Evolutionary conservation across 2,329 filamentous ascomycete genomes (phyloP), one percentile per base, ranked within the genome.

Genomic region (Albophoma yamanashiensis): DNA sequence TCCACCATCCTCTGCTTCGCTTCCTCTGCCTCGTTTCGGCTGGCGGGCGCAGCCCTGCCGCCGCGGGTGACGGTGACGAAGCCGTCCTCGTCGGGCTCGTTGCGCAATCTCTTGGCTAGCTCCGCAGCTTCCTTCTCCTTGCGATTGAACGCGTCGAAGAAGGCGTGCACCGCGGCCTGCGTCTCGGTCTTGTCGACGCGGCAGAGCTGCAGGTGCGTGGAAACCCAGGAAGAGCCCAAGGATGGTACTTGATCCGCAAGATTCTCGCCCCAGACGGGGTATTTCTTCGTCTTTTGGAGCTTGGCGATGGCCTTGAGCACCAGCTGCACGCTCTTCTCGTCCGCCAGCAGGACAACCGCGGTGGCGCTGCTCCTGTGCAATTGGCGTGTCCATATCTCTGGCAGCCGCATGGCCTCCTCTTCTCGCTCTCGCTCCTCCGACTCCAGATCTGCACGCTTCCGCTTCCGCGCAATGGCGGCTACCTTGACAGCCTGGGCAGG

Each of bases 41-140:
- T 83, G 1, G 89, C 92, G 1, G 90, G 86, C n/a, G 88, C 89
- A 8, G 81, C 81, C 61, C 88, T 79, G 45, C 89, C 89, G 34
- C 92, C 92, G 59, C 89, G 83, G 1, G 87, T 89, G 31, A 99
- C 94, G 4, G 92, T 97, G 56, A 97, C 83, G 71, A 99, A 99
- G 2, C 94, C 94, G 73, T 99, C 94, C 69, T 91, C 92, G 72
- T 99, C 94, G 0, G 93, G 91, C 68, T 91, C 87, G 66, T 89
- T 88, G 62, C 90, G 85, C 62, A 88, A 77, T 59, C 82, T 77
- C 75, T 84, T 86, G 70, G 76, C 88, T 70, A 78, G 81, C 75
- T 77, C 86, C 64, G 69, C 81, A 66, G 79, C 87, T 74, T 79
- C 87, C 75, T 73, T 85, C 79, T 82, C 89, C 76, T 79, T 90